A percentile compares a stretch with the other conserved stretches of the same genome.
Conservation (phyloP, 768 basidiomycete genomes). For the Trametes meyenii region DNA sequence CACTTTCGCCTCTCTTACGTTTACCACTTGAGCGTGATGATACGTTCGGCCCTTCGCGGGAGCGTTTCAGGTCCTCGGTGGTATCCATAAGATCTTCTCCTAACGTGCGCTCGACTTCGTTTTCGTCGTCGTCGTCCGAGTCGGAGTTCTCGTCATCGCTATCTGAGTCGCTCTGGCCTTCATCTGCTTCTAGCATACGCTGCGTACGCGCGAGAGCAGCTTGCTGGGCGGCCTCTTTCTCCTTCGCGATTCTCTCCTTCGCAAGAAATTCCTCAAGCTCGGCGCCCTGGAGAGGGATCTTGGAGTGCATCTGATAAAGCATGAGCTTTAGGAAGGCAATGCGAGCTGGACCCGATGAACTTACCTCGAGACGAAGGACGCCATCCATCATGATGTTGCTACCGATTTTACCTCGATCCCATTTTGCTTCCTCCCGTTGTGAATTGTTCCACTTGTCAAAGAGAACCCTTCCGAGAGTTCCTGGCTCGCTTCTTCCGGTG, state of each 20-base stretch:
- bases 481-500: constrained; percentile 77
- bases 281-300: constrained; percentile 84
- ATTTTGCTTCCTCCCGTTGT: constrained; percentile 80
- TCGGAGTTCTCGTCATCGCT: constrained; percentile 52
- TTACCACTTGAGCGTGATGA: constrained; percentile 26
- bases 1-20: constrained; percentile 51
- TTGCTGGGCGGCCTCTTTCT: constrained; percentile 85
- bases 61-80: constrained; percentile 37
- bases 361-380: constrained; percentile 64
- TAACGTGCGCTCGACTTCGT: constrained; percentile 58
- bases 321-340: neutral
- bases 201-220: constrained; percentile 82
- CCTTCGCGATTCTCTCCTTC: constrained; percentile 74
- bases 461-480: constrained; percentile 75
- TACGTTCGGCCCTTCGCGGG: constrained; percentile 15
- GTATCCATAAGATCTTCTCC: constrained; percentile 53
- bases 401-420: constrained; percentile 91
- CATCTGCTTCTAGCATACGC: constrained; percentile 92
- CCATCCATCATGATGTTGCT: constrained; percentile 83
- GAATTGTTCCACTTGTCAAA: constrained; percentile 86
- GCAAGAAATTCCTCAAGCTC: constrained; percentile 84
- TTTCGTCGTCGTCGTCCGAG: constrained; percentile 70
- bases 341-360: constrained; percentile 21
- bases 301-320: constrained; percentile 71
- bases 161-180: constrained; percentile 81